Conservation (phyloP, 2,329 filamentous ascomycete genomes). For the Nemania bipapillata region DNA sequence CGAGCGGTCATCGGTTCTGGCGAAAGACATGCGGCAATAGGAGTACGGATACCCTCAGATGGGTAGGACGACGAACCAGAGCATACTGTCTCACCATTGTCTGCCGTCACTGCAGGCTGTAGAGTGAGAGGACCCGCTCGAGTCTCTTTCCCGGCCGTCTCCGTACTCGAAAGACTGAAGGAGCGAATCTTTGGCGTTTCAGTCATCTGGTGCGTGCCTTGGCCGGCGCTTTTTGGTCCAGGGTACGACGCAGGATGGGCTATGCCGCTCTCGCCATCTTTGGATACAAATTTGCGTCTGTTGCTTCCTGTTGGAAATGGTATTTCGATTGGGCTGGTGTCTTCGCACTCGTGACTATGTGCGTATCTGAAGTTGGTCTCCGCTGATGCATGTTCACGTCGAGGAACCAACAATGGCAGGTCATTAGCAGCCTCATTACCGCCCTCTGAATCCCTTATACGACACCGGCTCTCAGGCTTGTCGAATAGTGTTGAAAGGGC, state of each 20-base stretch:
- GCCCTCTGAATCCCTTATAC: not conserved
- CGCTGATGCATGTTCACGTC: conserved; percentile 30
- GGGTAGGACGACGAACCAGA: conserved; percentile 40
- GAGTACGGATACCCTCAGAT: conserved; percentile 39
- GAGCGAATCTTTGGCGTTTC: conserved; percentile 24
- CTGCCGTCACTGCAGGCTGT: not conserved
- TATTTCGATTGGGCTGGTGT: not conserved
- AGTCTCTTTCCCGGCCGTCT: not conserved
- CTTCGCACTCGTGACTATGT: conserved; percentile 2
- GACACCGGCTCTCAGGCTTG: conserved; percentile 30
- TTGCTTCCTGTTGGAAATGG: not conserved
- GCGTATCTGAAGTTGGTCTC: conserved; percentile 3
- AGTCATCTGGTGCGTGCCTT: not conserved
- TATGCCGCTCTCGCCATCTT: not conserved
- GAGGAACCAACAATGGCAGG: conserved; percentile 9
- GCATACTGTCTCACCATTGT: conserved; percentile 5
- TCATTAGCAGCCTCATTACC: not conserved
- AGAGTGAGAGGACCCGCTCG: not conserved
- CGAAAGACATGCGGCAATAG: conserved; percentile 12
- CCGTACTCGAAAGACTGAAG: conserved; percentile 24
- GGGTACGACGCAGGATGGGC: not conserved
- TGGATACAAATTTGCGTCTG: not conserved
- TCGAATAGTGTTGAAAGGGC: conserved; percentile 37
- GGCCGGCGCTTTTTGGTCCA: not conserved
- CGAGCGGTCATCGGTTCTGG: conserved; percentile 12